These are phyloP conservation scores for Coemansia sp. DNA, from an alignment of 192 early-diverging fungal genomes.

Conservation along the genomic window DNA sequence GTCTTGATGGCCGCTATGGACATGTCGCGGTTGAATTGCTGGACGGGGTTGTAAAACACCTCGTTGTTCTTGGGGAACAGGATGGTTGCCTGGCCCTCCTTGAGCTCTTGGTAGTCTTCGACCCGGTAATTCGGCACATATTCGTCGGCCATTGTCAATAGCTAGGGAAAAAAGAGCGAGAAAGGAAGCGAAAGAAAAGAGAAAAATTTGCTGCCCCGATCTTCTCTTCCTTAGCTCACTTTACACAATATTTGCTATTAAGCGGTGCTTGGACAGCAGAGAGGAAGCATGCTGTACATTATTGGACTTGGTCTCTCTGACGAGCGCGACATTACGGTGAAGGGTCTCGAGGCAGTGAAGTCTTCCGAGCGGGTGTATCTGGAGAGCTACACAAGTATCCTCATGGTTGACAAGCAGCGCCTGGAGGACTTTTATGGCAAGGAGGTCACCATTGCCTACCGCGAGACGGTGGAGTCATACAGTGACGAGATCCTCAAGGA, in stretches of 20 bases:
- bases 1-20: constrained; percentile 93
- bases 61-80: constrained; percentile 82
- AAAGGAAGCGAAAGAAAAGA: not conserved
- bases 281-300: constrained; percentile 68
- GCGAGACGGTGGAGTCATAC: constrained; percentile 95
- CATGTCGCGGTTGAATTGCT: constrained; percentile 97
- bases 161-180: not conserved
- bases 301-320: constrained; percentile 93
- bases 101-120: constrained; percentile 61
- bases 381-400: constrained; percentile 93
- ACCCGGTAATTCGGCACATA: constrained; percentile 27
- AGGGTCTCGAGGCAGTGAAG: constrained; percentile 91
- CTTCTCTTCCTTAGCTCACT: too few species aligned
- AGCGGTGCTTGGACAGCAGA: too few species aligned
- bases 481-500: constrained; percentile 84
- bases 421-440: constrained; percentile 86
- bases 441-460: constrained; percentile 82
- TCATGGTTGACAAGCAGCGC: constrained; percentile 72
- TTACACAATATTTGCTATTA: too few species aligned
- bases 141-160: constrained; percentile 10
- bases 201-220: not conserved
- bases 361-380: constrained; percentile 86
- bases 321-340: constrained; percentile 95
- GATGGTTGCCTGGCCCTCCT: constrained; percentile 78
- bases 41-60: constrained; percentile 99